A percentile compares a stretch with the other conserved stretches of the same genome.
Evolutionary conservation across 768 basidiomycete species (phyloP).

Genomic region (Trametes sanguinea): DNA sequence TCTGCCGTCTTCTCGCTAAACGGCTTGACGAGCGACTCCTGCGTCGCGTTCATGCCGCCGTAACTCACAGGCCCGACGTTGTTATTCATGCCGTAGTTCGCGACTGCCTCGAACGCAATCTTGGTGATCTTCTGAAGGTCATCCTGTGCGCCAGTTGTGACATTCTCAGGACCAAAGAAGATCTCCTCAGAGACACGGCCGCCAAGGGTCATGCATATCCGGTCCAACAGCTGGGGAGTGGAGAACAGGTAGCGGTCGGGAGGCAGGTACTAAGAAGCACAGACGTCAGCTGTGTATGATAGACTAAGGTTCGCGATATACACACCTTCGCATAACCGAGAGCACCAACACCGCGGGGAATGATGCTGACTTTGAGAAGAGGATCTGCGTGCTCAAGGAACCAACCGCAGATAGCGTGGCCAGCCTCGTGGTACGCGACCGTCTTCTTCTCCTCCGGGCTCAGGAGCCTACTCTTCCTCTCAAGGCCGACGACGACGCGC

Average conservation of each 20-base stretch:
- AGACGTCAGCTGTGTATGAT: not conserved
- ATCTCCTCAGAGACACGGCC: slow-evolving; percentile 98
- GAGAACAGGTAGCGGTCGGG: slow-evolving; percentile 95
- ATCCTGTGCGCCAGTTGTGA: slow-evolving; percentile 98
- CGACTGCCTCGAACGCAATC: slow-evolving; percentile 95
- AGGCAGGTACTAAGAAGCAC: slow-evolving; percentile 74
- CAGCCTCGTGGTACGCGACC: slow-evolving; percentile 98
- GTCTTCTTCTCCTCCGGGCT: slow-evolving; percentile 97
- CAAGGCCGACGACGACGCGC: slow-evolving; percentile 94
- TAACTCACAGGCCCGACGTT: slow-evolving; percentile 96
- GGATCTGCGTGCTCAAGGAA: slow-evolving; percentile 98
- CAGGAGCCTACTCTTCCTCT: slow-evolving; percentile 92
- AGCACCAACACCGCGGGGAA: slow-evolving; percentile 93
- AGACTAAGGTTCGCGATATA: not conserved
- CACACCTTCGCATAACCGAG: slow-evolving; percentile 92
- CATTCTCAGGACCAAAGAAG: slow-evolving; percentile 88
- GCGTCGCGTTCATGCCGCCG: slow-evolving; percentile 81
- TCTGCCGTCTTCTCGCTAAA: slow-evolving; percentile 98
- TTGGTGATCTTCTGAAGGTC: slow-evolving; percentile 97
- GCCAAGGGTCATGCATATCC: slow-evolving; percentile 98
- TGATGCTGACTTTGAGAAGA: slow-evolving; percentile 96
- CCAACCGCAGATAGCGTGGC: slow-evolving; percentile 98
- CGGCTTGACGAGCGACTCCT: slow-evolving; percentile 92
- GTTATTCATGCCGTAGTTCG: slow-evolving; percentile 96
- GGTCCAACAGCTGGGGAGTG: slow-evolving; percentile 90